Evolutionary conservation across 2,329 filamentous ascomycete genomes (phyloP).

Genomic region (Penicillium sp.): DNA sequence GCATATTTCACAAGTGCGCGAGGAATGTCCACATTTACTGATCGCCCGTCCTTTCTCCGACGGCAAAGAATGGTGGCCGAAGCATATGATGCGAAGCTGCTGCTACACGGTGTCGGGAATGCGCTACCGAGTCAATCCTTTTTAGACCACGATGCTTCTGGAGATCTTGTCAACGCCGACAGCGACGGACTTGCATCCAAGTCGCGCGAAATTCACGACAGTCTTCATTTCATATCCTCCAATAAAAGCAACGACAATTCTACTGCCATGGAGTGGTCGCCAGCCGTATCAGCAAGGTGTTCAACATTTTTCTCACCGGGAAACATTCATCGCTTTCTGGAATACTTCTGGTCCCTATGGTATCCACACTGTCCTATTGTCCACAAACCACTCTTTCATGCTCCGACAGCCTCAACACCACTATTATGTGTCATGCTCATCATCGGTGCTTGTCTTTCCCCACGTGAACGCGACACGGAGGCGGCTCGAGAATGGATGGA

Average conservation of each 20-base stretch:
- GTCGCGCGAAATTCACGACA: constrained; percentile 18
- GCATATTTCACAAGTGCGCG: constrained; percentile 29
- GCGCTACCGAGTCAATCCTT: background rate
- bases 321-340: constrained; percentile 30
- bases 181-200: background rate
- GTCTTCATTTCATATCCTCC: constrained; percentile 13
- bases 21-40: constrained; percentile 29
- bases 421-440: constrained; percentile 34
- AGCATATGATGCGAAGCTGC: constrained; percentile 10
- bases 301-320: constrained; percentile 27
- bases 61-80: constrained; percentile 24
- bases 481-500: constrained; percentile 27
- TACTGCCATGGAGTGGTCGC: constrained; percentile 24
- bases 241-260: constrained; percentile 15
- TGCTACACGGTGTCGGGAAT: background rate
- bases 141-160: background rate
- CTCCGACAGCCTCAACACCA: constrained; percentile 13
- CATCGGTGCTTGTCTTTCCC: constrained; percentile 35
- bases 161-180: background rate
- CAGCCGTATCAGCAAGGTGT: constrained; percentile 11
- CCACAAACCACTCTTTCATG: constrained; percentile 32
- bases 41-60: constrained; percentile 21
- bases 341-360: constrained; percentile 36
- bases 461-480: constrained; percentile 17
- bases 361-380: constrained; percentile 37